Evolutionary conservation across 768 basidiomycete species (phyloP).

Genomic region (Termitomyces sp.): DNA sequence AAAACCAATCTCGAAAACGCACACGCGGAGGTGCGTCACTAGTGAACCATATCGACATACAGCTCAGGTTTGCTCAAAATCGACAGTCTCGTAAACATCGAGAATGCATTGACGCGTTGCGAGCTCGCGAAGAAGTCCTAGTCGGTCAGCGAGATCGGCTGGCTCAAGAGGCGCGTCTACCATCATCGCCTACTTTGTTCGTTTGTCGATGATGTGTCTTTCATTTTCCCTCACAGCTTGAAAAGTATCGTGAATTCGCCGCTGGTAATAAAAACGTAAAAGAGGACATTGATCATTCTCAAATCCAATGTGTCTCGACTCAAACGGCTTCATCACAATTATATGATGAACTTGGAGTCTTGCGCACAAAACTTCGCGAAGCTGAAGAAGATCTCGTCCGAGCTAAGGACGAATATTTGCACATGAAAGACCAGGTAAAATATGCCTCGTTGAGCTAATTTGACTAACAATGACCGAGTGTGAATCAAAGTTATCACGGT

Average conservation of each 20-base stretch:
- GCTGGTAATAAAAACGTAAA: background rate
- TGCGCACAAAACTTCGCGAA: slow-evolving; percentile 14
- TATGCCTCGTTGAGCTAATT: background rate
- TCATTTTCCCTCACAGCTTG: background rate
- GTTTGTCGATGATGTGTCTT: background rate
- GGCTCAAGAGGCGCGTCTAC: slow-evolving; percentile 23
- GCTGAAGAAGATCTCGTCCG: slow-evolving; percentile 24
- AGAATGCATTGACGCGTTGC: background rate
- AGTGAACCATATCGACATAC: background rate
- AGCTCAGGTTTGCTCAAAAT: background rate
- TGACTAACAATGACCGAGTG: background rate
- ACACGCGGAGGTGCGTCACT: slow-evolving; percentile 5
- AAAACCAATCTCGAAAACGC: slow-evolving; percentile 25
- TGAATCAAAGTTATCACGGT: slow-evolving; percentile 1
- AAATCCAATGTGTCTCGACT: background rate
- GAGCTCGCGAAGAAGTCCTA: background rate
- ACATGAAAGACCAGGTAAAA: slow-evolving; percentile 21
- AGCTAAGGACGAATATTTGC: slow-evolving; percentile 23
- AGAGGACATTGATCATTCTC: background rate
- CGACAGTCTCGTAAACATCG: background rate
- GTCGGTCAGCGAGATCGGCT: background rate
- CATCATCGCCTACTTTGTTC: background rate
- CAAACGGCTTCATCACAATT: background rate
- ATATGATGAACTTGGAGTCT: background rate
- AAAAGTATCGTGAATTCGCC: background rate